Conservation (phyloP, 2,329 filamentous ascomycete species). For the Trichoderma sp. region DNA sequence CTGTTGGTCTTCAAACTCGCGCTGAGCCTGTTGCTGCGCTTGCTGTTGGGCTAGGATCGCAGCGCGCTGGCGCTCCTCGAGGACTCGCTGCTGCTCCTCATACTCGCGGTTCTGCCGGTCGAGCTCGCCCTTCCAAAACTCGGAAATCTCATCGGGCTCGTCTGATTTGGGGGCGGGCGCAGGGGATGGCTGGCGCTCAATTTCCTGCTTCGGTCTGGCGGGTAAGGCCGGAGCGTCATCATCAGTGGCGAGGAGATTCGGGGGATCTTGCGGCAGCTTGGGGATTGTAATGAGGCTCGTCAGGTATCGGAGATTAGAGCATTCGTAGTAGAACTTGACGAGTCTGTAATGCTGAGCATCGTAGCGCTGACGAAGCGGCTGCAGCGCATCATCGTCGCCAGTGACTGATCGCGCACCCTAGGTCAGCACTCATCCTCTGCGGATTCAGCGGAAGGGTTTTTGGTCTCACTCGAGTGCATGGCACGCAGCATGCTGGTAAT, state of each 20-base stretch:
- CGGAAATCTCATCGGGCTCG: conserved; percentile 91
- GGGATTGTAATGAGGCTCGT: conserved; percentile 96
- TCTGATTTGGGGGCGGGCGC: conserved; percentile 65
- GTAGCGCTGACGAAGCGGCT: conserved; percentile 84
- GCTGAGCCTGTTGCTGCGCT: conserved; percentile 80
- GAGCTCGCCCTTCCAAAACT: conserved; percentile 96
- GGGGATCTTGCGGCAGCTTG: conserved; percentile 91
- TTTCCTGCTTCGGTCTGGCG: conserved; percentile 75
- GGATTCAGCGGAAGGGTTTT: neutral
- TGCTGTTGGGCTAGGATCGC: conserved; percentile 80
- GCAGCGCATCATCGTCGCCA: conserved; percentile 88
- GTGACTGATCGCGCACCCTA: conserved; percentile 59
- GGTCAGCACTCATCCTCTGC: conserved; percentile 31
- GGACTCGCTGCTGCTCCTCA: conserved; percentile 85
- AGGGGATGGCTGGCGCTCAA: conserved; percentile 68
- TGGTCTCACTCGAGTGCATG: conserved; percentile 83
- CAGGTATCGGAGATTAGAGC: conserved; percentile 93
- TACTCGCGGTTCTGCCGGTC: conserved; percentile 91
- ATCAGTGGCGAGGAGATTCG: conserved; percentile 83
- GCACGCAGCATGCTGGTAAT: conserved; percentile 98
- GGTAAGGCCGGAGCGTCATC: conserved; percentile 83
- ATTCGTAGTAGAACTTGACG: conserved; percentile 98
- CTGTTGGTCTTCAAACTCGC: conserved; percentile 97
- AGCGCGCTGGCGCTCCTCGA: conserved; percentile 84
- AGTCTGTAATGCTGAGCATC: conserved; percentile 95